Percentiles rank a stretch among this genome's conserved stretches.
phyloP scores from a whole-genome alignment of 2,329 filamentous ascomycete species.

The Fusarium gaditjirri region DNA sequence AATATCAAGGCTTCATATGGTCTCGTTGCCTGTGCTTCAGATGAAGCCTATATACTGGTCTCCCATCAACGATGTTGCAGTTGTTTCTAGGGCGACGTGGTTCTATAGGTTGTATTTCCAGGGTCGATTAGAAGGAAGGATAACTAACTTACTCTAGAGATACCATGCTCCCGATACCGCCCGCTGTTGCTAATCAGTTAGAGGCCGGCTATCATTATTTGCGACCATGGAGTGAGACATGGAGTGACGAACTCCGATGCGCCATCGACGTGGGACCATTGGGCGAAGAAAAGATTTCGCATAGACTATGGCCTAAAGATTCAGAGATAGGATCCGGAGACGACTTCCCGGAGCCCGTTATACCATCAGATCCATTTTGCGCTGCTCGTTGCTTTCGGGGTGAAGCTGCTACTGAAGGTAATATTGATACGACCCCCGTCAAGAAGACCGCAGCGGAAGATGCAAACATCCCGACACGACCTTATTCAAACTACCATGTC shows the following conservation, averaged over 20 bases:
- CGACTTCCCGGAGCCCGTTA: constrained; percentile 50
- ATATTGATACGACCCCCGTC: constrained; percentile 50
- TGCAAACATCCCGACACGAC: constrained; percentile 56
- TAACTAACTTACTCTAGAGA: constrained; percentile 61
- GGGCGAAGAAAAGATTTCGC: constrained; percentile 90
- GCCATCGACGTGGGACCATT: constrained; percentile 89
- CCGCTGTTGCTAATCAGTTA: constrained; percentile 87
- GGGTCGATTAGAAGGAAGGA: too few species aligned
- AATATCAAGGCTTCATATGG: constrained; percentile 87
- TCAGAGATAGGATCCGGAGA: constrained; percentile 36
- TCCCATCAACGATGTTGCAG: constrained; percentile 86
- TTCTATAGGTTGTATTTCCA: constrained; percentile 75
- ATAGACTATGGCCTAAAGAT: constrained; percentile 81
- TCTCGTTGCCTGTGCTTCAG: constrained; percentile 81
- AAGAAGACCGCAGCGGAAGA: constrained; percentile 52
- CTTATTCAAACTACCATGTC: constrained; percentile 81
- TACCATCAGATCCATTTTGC: constrained; percentile 67
- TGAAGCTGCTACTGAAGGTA: constrained; percentile 67
- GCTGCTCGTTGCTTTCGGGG: constrained; percentile 69
- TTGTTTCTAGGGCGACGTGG: constrained; percentile 90
- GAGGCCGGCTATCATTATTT: constrained; percentile 91
- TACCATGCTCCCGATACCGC: constrained; percentile 89
- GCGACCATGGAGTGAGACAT: constrained; percentile 89
- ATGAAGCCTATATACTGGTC: constrained; percentile 99
- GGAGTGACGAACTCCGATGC: constrained; percentile 89